Percentiles rank a stretch among this genome's conserved stretches.
Conservation (phyloP, 2,329 filamentous ascomycete genomes). For the Lithohypha guttulata region DNA sequence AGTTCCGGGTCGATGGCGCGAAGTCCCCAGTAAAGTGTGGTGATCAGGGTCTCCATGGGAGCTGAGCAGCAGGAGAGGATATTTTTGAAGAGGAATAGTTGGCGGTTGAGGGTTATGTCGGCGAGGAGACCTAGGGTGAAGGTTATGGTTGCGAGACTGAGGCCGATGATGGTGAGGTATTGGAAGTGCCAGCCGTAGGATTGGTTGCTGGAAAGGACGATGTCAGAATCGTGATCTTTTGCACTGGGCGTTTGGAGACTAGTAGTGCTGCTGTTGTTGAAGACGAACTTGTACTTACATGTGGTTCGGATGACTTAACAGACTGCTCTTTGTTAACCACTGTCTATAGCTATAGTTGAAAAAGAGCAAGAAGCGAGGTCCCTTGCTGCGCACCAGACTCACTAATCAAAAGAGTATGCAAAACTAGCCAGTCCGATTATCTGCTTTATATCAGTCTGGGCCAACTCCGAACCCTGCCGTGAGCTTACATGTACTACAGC, state of each 20-base stretch:
- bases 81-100: slow-evolving; percentile 49
- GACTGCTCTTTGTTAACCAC: slow-evolving; percentile 24
- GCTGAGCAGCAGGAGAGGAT: slow-evolving; percentile 46
- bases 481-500: slow-evolving; percentile 32
- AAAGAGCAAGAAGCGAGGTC: too few species aligned
- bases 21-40: slow-evolving; percentile 50
- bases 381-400: too few species aligned
- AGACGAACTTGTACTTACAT: slow-evolving; percentile 29
- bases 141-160: slow-evolving; percentile 44
- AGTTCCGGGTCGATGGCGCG: slow-evolving; percentile 32
- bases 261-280: slow-evolving; percentile 3
- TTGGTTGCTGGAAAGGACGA: slow-evolving; percentile 37
- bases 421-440: slow-evolving; percentile 33
- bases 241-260: slow-evolving; percentile 11
- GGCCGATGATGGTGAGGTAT: slow-evolving; percentile 53
- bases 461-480: neutral
- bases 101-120: slow-evolving; percentile 42
- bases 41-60: slow-evolving; percentile 51
- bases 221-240: slow-evolving; percentile 5
- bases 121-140: slow-evolving; percentile 45
- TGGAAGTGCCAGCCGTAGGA: slow-evolving; percentile 57
- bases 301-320: slow-evolving; percentile 33
- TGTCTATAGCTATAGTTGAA: too few species aligned
- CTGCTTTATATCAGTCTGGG: slow-evolving; percentile 19
- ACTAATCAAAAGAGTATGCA: slow-evolving; percentile 36